Base-by-base conservation (phyloP, 2,329 filamentous ascomycete genomes). In the Venturia nashicola region DNA sequence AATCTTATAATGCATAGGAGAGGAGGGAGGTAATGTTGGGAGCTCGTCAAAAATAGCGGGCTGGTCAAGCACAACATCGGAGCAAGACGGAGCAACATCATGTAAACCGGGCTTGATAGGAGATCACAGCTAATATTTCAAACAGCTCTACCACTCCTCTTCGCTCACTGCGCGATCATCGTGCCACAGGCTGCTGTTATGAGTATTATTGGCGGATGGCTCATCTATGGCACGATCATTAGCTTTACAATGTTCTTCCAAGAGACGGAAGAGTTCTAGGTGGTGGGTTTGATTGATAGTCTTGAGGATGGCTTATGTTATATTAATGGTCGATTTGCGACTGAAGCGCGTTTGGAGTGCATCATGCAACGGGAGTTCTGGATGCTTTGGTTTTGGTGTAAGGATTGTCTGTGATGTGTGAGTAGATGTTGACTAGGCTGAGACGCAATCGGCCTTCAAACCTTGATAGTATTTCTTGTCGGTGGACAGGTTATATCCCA, bases 241-340 rank as follows among this genome's bases (percentile, higher is more conserved):
- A 94, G 89, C 78, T 99, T 99, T 76, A 88, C 89, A 68, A 89
- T 97, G 86, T 99, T 97, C 80, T 99, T 99, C 82, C 89, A 93
- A 74, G 92, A 97, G 77, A 91, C 97, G 75, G 89, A 96, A 73
- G 94, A 97, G 71, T 99, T 97, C 76, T 97, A 78, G 40, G 42
- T 34, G 11, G 6, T 36, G 51, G 16, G 27, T 57, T 7, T 16
- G 18, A 36, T 11, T 34, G 14, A 14, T n/a, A 16, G 23, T 2
- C n/a, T 32, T n/a, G 32, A 36, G 51, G 2, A 36, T 57, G 27
- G 14, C 14, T 27, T 20, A 18, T 57, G 51, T 36, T 36, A n/a
- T 36, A n/a, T 57, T 36, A 57, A 36, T 57, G 32, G 16, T 51
- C 12, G 46, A 27, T 2, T 14, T 51, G 46, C 46, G 46, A 27